A percentile compares a stretch with the other conserved stretches of the same genome.
Conservation (phyloP, 768 basidiomycete genomes). For the Boletales sp. region DNA sequence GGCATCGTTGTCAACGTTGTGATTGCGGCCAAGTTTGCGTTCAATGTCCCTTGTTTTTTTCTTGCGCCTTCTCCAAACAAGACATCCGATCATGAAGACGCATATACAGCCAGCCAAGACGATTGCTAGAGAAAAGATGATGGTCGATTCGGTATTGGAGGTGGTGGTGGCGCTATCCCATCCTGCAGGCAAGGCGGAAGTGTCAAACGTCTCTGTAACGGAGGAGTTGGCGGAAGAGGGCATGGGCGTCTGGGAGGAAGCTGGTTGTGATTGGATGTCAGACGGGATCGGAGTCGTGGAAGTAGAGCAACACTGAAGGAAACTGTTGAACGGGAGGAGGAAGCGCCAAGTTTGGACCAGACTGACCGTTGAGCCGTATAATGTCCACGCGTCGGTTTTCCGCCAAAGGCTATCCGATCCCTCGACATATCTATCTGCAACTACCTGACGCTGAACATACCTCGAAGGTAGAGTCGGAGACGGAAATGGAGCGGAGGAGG, state of each 20-base stretch:
- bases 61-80: slow-evolving; percentile 52
- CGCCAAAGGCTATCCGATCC: slow-evolving; percentile 59
- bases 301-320: slow-evolving; percentile 16
- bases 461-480: slow-evolving; percentile 1
- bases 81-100: slow-evolving; percentile 55
- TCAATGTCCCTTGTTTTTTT: slow-evolving; percentile 49
- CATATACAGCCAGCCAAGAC: slow-evolving; percentile 60
- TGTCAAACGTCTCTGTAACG: slow-evolving; percentile 14
- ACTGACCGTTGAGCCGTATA: slow-evolving; percentile 71
- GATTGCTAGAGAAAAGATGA: slow-evolving; percentile 57
- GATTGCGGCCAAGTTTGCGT: slow-evolving; percentile 35
- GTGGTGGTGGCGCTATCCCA: slow-evolving; percentile 37
- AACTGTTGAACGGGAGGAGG: not conserved
- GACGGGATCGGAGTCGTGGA: slow-evolving; percentile 5
- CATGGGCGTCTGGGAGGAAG: slow-evolving; percentile 10
- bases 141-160: slow-evolving; percentile 37
- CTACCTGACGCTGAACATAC: slow-evolving; percentile 1
- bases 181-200: slow-evolving; percentile 46
- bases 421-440: slow-evolving; percentile 56
- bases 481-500: slow-evolving; percentile 12
- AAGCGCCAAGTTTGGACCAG: not conserved
- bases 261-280: not conserved
- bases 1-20: slow-evolving; percentile 19
- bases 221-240: slow-evolving; percentile 11
- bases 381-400: slow-evolving; percentile 49